phyloP scores from a whole-genome alignment of 2,329 filamentous ascomycete species.

The Beauveria varroae region DNA sequence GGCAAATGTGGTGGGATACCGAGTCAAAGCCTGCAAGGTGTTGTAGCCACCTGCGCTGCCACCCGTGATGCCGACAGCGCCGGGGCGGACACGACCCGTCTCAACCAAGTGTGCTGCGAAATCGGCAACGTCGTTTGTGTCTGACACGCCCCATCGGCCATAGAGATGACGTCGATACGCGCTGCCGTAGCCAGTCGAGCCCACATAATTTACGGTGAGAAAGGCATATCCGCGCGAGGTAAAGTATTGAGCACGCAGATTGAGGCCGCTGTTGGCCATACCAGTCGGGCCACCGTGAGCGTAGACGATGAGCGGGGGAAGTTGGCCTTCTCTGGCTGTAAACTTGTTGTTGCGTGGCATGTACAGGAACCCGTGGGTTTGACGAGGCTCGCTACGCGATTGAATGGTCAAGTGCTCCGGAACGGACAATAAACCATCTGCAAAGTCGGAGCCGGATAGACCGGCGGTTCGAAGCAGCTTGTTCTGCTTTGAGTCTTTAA shows the following conservation, averaged over 20 bases:
- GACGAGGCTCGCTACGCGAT: slow-evolving; percentile 22
- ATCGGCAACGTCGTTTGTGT: slow-evolving; percentile 42
- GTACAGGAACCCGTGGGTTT: slow-evolving; percentile 40
- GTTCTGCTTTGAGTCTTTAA: slow-evolving; percentile 18
- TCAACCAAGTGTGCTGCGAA: slow-evolving; percentile 34
- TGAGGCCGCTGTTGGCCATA: slow-evolving; percentile 34
- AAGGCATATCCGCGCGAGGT: slow-evolving; percentile 47
- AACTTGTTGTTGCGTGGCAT: slow-evolving; percentile 40
- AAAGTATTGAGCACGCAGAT: slow-evolving; percentile 41
- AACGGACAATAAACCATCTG: slow-evolving; percentile 25
- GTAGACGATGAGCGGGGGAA: slow-evolving; percentile 42
- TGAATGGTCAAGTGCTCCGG: slow-evolving; percentile 28
- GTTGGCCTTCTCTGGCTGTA: slow-evolving; percentile 25
- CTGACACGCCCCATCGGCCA: slow-evolving; percentile 42
- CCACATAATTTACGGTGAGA: slow-evolving; percentile 43
- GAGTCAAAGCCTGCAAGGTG: slow-evolving; percentile 40
- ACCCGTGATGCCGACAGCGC: slow-evolving; percentile 40
- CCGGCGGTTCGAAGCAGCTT: slow-evolving; percentile 25
- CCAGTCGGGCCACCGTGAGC: slow-evolving; percentile 46
- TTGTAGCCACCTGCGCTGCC: slow-evolving; percentile 47
- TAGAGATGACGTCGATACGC: slow-evolving; percentile 42
- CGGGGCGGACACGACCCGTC: slow-evolving; percentile 27
- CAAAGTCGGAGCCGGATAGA: slow-evolving; percentile 23
- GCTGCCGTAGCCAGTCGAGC: slow-evolving; percentile 43
- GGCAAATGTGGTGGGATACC: slow-evolving; percentile 38